These are phyloP conservation scores for Phylloporus rhodoxanthus DNA, from an alignment of 768 basidiomycete species.

Conservation along the genomic window DNA sequence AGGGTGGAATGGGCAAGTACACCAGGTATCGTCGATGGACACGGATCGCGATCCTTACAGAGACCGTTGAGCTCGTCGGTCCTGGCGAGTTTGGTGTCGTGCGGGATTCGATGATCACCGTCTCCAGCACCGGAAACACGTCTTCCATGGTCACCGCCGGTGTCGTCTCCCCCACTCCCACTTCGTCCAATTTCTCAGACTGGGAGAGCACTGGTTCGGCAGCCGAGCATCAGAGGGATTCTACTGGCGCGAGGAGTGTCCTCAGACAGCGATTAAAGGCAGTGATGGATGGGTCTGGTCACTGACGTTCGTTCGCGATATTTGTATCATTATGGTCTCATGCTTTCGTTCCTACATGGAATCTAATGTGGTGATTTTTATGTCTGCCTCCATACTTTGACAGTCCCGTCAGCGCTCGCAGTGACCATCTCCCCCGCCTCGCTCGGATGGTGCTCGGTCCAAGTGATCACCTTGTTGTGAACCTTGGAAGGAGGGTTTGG, in stretches of 20 bases:
- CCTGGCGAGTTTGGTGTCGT: constrained; percentile 29
- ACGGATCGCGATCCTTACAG: constrained; percentile 71
- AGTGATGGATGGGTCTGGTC: constrained; percentile 24
- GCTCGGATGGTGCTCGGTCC: constrained; percentile 85
- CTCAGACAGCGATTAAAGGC: constrained; percentile 30
- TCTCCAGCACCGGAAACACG: constrained; percentile 10
- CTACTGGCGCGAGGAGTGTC: constrained; percentile 9
- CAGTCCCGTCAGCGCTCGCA: constrained; percentile 84
- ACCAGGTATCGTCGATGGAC: constrained; percentile 86
- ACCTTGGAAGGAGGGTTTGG: constrained; percentile 72
- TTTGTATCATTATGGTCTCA: constrained; percentile 20
- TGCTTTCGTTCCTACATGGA: not conserved
- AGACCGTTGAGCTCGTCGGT: constrained; percentile 56
- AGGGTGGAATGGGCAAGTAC: constrained; percentile 89
- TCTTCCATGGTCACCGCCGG: constrained; percentile 24
- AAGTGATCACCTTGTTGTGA: constrained; percentile 82
- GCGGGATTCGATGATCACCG: constrained; percentile 23
- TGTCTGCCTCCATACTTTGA: constrained; percentile 78
- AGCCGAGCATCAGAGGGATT: constrained; percentile 16
- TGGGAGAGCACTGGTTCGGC: constrained; percentile 26
- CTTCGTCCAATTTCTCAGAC: constrained; percentile 27
- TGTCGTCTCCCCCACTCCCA: constrained; percentile 27
- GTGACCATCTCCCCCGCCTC: constrained; percentile 82
- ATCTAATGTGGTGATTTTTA: constrained; percentile 6
- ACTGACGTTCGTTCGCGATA: constrained; percentile 6